Evolutionary conservation across 805 yeast genomes (phyloP), one percentile per base, ranked within the genome.

Genomic region (Ogataea polymorpha): DNA sequence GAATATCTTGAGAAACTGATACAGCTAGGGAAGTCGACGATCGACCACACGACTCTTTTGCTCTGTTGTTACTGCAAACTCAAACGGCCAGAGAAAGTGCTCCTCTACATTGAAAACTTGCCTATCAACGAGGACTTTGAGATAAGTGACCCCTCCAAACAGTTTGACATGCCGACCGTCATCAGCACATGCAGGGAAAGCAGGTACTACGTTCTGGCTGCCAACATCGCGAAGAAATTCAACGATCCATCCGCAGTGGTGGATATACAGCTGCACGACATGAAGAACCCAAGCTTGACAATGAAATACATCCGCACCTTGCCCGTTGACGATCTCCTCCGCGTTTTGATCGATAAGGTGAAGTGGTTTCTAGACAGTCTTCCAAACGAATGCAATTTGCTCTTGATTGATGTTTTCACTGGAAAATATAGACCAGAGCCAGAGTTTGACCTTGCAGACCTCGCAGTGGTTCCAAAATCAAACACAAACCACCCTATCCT

Each of bases 401-500:
- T 93, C 26, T 67, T 91, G 42, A 89, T 93, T 37, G 83, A 85
- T 21, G 84, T 91, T 0, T 93, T 91, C 58, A 91, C 98, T 0
- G 97, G 97, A 0, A 79, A 77, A 40, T 91, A 82, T 58, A 67
- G 63, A 21, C 83, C 88, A 3, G 61, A 58, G 18, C 51, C 50
- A 4, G 39, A 41, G 7, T 44, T 50, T 27, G 55, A 51, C 26
- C 39, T 46, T 4, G 54, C 54, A 12, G 47, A 43, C 2, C 21
- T 38, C 1, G 37, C 48, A 10, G 28, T 37, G 7, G 46, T 41
- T 8, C 53, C 54, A 15, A 21, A 36, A 9, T 13, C 35, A 8
- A 32, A 32, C 23, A 33, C 26, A 13, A 23, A 28, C 12, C 45
- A 41, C 48, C 72, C 75, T 23, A 74, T 85, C 0, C 74, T 82